Conservation (phyloP, 2,329 filamentous ascomycete species). For the Exophiala sp. region DNA sequence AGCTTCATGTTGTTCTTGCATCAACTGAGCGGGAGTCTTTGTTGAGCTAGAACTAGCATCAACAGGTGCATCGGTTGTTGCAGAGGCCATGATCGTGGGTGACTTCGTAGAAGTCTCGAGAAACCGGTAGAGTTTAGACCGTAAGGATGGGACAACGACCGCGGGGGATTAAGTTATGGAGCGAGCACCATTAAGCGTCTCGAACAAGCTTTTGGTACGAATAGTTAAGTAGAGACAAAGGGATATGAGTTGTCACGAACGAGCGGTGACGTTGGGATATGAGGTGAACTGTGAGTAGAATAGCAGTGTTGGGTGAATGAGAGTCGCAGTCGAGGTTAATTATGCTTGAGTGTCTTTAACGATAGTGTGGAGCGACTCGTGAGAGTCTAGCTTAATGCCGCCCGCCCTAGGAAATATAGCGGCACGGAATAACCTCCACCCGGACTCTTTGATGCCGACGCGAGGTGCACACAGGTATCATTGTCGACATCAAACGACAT, state of each 20-base stretch:
- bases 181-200: constrained; percentile 13
- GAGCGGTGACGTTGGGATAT: not conserved
- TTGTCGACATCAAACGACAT: too few species aligned
- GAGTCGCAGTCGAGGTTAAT: not conserved
- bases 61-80: constrained; percentile 19
- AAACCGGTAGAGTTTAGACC: constrained; percentile 21
- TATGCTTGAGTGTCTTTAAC: not conserved
- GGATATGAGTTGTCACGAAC: not conserved
- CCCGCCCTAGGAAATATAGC: too few species aligned
- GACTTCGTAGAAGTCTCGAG: constrained; percentile 25
- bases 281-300: not conserved
- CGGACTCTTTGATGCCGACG: too few species aligned
- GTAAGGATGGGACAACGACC: constrained; percentile 19
- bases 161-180: constrained; percentile 11
- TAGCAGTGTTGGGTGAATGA: not conserved
- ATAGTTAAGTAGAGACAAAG: not conserved
- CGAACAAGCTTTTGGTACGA: too few species aligned
- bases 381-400: too few species aligned
- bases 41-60: constrained; percentile 28
- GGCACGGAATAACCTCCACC: too few species aligned
- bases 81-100: constrained; percentile 19
- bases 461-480: too few species aligned
- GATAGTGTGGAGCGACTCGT: not conserved
- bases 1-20: constrained; percentile 52
- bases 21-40: constrained; percentile 50